Base-by-base conservation (phyloP, 208 protist species). In the Novymonas esmeraldas region DNA sequence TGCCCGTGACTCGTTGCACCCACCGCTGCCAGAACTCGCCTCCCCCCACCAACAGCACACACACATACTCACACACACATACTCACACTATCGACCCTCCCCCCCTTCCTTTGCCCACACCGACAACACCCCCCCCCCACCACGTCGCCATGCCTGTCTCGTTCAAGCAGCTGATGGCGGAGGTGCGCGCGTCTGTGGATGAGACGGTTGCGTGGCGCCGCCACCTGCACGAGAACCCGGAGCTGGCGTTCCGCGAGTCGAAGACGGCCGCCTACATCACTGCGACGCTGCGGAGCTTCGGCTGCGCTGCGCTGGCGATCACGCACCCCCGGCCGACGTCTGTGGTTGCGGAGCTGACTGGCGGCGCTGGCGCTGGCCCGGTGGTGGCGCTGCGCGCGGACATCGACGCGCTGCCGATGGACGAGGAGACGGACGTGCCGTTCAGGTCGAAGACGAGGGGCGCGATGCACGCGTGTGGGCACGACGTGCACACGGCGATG, bases 401-500 rank as follows among this genome's bases (percentile, higher is more conserved):
- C 62, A 92, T 92, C 56, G 86, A 92, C 57, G 86, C 86, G 18
- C 78, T 89, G 52, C 86, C 82, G 24, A 63, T 87, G 28, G 70
- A 85, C 49, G 86, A 92, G 70, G 80, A 87, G 57, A 81, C 68
- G 61, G 79, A 76, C 24, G 82, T 87, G 73, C 60, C 77, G 24
- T 92, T 89, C 73, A 84, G 68, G 66, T 89, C 86, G 4, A 78
- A 72, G 64, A 56, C 58, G 22, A 77, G 66, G 44, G 81, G 83
- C 50, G 80, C 84, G 38, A 89, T 92, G 85, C 85, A 92, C 71
- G 85, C 82, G 46, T 85, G 85, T 62, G 81, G 85, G 14, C 79
- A 89, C 72, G 82, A 92, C 64, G 75, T 82, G 20, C 82, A 89
- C 70, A 81, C 82, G 6, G 81, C 86, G 36, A 92, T 89, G 82